Percentiles rank a stretch among this genome's conserved stretches.
phyloP scores from a whole-genome alignment of 768 basidiomycete species.

The Russula compacta region DNA sequence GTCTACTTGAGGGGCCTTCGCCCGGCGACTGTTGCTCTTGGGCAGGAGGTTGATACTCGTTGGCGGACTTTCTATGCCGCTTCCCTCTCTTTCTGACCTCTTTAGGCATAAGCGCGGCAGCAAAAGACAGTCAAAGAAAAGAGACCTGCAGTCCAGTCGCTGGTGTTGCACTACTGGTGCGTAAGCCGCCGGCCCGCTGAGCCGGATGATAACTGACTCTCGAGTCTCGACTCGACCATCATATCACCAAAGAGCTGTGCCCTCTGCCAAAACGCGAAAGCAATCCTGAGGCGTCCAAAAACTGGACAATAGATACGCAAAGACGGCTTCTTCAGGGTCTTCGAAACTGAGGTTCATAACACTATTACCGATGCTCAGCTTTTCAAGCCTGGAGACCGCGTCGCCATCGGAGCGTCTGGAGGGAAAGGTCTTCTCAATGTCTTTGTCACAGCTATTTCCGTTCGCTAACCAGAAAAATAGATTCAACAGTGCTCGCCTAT shows the following conservation, averaged over 20 bases:
- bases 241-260: slow-evolving; percentile 82
- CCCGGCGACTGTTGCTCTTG: slow-evolving; percentile 19
- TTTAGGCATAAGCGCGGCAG: slow-evolving; percentile 46
- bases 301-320: slow-evolving; percentile 97
- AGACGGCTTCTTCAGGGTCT: slow-evolving; percentile 92
- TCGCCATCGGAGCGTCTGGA: slow-evolving; percentile 97
- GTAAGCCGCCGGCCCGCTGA: not conserved
- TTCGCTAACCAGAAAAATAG: slow-evolving; percentile 33
- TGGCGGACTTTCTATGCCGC: slow-evolving; percentile 50
- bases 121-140: not conserved
- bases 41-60: slow-evolving; percentile 23
- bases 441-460: not conserved
- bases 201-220: not conserved
- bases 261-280: slow-evolving; percentile 63
- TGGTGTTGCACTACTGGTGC: too few relatives aligned
- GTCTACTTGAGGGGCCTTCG: slow-evolving; percentile 28
- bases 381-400: slow-evolving; percentile 83
- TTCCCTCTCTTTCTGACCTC: slow-evolving; percentile 72
- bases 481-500: slow-evolving; percentile 96
- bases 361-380: slow-evolving; percentile 78
- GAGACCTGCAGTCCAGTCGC: too few relatives aligned
- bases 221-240: not conserved
- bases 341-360: slow-evolving; percentile 97
- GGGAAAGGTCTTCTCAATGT: slow-evolving; percentile 60
- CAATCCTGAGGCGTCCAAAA: slow-evolving; percentile 94